Evolutionary conservation across 805 yeast species (phyloP), one percentile per base, ranked within the genome.

Genomic region (Lipomyces kockii): DNA sequence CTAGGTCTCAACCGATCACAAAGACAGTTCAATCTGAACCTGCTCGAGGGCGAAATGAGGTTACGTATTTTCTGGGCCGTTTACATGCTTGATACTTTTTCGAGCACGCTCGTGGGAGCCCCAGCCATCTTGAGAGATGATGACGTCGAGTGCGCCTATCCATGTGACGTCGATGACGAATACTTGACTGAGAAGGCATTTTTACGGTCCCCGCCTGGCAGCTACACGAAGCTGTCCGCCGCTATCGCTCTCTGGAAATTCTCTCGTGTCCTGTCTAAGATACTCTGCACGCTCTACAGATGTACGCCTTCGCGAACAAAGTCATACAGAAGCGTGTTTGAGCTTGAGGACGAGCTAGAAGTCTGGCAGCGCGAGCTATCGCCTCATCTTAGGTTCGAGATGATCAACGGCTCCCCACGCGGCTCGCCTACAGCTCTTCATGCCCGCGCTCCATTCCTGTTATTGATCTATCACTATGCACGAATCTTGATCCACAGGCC

Each of bases 91-190:
- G 97, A 92, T 76, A 83, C 87, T 2, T 90, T 90, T 74, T 82
- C 91, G 32, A 86, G 94, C 2, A 83, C 90, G 67, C 87, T 87
- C 66, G 79, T 92, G 59, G 97, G 97, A 58, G 90, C 91, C 51
- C 97, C 97, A 3, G 81, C 96, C 70, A 78, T 91, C 59, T 78
- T 92, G 34, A 89, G 89, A 74, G 97, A 91, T 75, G 86, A 85
- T 73, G 96, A 91, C 76, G 86, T 92, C 61, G 96, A 91, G 76
- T 91, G 97, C 81, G 93, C 94, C 0, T 78, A 90, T 73, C 97
- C 97, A 5, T 29, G 71, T 0, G 72, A 70, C 34, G 68, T 72
- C 52, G 78, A 74, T 29, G 77, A 74, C 39, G 78, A 76, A 46
- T 70, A 59, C 29, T 60, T 74, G 43, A 62, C 63, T 35, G 74